These are phyloP conservation scores for Mycena rebaudengoi DNA, from an alignment of 768 basidiomycete genomes.

Conservation along the genomic window DNA sequence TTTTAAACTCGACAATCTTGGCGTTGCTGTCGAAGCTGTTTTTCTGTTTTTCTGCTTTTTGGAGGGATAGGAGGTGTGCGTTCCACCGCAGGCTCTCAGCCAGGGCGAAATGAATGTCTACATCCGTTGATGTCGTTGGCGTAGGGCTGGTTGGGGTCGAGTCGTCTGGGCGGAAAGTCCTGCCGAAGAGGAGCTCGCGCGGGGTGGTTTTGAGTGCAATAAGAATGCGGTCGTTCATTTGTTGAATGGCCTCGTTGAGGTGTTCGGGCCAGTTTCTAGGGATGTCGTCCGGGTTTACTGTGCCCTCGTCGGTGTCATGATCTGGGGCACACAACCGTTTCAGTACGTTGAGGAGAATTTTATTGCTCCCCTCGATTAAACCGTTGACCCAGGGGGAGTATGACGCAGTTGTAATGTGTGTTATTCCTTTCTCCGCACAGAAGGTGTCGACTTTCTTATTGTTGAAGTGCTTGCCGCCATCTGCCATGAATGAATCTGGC, in stretches of 20 bases:
- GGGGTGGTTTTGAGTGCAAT: conserved; percentile 23
- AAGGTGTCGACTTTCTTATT: conserved; percentile 23
- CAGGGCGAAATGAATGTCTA: no score
- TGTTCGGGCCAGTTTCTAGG: conserved; percentile 32
- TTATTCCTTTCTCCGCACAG: conserved; percentile 20
- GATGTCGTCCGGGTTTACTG: conserved; percentile 13
- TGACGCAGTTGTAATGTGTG: conserved; percentile 11
- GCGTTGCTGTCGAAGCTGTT: no score
- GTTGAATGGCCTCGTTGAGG: conserved; percentile 23
- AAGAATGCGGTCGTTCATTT: conserved; percentile 32
- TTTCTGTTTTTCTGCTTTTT: no score
- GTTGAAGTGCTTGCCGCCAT: conserved; percentile 37
- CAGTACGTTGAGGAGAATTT: conserved; percentile 23
- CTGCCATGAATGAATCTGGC: conserved; percentile 6
- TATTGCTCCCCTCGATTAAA: conserved; percentile 23
- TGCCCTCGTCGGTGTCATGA: conserved; percentile 21
- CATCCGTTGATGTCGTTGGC: no score
- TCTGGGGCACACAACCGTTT: conserved; percentile 31
- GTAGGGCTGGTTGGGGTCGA: no score
- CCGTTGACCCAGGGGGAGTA: conserved; percentile 29
- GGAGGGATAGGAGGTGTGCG: no score
- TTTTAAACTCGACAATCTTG: no score
- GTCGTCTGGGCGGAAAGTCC: no score
- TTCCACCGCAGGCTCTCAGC: no score
- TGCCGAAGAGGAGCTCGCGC: conserved; percentile 43